A percentile compares a stretch with the other conserved stretches of the same genome.
Conservation (phyloP, 495 filamentous ascomycete species). For the Parathielavia appendiculata region DNA sequence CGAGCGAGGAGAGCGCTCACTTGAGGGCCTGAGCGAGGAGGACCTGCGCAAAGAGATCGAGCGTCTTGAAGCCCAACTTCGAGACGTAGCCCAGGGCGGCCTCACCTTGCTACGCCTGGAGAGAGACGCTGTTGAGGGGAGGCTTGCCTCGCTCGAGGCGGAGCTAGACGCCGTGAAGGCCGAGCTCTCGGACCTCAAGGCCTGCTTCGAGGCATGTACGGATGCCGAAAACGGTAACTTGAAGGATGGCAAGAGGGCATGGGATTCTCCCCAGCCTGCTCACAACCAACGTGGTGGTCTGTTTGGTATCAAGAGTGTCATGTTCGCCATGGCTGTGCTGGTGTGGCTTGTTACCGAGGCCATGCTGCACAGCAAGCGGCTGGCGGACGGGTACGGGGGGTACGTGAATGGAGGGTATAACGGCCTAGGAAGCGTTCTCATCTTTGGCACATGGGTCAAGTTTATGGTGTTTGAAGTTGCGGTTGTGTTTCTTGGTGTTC, state of each 20-base stretch:
- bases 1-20: too few relatives aligned
- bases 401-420: neutral
- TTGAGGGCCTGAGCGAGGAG: too few relatives aligned
- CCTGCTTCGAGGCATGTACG: neutral
- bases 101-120: neutral
- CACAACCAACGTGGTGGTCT: neutral
- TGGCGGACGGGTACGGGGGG: neutral
- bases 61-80: neutral
- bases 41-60: too few relatives aligned
- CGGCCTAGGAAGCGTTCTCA: neutral
- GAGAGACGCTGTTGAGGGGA: neutral
- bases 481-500: neutral
- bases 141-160: neutral
- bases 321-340: neutral
- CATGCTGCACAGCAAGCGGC: slow-evolving; percentile 12
- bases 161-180: neutral
- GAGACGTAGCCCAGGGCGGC: neutral
- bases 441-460: slow-evolving; percentile 10
- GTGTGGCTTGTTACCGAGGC: slow-evolving; percentile 6
- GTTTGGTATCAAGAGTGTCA: neutral
- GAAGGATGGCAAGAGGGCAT: neutral
- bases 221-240: too few relatives aligned
- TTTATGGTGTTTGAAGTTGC: slow-evolving; percentile 7
- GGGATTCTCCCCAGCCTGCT: neutral
- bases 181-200: neutral